Conservation (phyloP, 108 stramenopile genomes). For the Cafeteria roenbergensis region DNA sequence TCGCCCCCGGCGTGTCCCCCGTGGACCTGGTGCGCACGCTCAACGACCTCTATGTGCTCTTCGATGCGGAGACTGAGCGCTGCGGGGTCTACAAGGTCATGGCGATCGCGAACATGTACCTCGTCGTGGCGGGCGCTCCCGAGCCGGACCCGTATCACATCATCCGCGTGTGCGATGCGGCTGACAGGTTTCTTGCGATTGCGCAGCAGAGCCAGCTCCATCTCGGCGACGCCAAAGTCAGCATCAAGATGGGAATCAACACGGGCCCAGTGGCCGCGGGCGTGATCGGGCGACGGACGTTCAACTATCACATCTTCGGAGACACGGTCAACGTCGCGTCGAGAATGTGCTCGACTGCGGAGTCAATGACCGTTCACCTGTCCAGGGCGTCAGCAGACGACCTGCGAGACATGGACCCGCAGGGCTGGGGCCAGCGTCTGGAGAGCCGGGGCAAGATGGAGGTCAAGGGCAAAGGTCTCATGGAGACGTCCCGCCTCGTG, state of each 20-base stretch:
- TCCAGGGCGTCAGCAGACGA: slow-evolving; percentile 2
- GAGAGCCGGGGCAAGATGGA: slow-evolving; percentile 21
- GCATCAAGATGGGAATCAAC: slow-evolving; percentile 32
- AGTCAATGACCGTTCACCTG: slow-evolving; percentile 10
- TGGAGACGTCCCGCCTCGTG: slow-evolving; percentile 23
- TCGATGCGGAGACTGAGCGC: slow-evolving; percentile 18
- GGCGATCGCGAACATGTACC: slow-evolving; percentile 38
- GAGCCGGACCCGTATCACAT: slow-evolving; percentile 1
- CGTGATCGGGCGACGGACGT: slow-evolving; percentile 28
- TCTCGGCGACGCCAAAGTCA: slow-evolving; percentile 3
- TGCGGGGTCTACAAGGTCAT: slow-evolving; percentile 34
- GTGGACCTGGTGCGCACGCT: slow-evolving; percentile 17
- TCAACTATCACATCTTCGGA: slow-evolving; percentile 34
- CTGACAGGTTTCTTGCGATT: not conserved
- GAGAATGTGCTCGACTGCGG: slow-evolving; percentile 28
- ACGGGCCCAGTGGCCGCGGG: slow-evolving; percentile 32
- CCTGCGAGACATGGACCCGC: not conserved
- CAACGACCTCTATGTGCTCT: slow-evolving; percentile 11
- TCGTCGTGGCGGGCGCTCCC: slow-evolving; percentile 29
- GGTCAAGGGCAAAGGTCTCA: slow-evolving; percentile 36
- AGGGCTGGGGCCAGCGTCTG: not conserved
- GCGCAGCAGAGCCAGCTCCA: not conserved
- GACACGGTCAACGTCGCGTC: slow-evolving; percentile 39
- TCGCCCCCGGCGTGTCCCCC: not conserved
- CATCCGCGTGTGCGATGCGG: slow-evolving; percentile 4